Evolutionary conservation across 2,329 filamentous ascomycete genomes (phyloP).

Genomic region (Talaromyces albobiverticillius): DNA sequence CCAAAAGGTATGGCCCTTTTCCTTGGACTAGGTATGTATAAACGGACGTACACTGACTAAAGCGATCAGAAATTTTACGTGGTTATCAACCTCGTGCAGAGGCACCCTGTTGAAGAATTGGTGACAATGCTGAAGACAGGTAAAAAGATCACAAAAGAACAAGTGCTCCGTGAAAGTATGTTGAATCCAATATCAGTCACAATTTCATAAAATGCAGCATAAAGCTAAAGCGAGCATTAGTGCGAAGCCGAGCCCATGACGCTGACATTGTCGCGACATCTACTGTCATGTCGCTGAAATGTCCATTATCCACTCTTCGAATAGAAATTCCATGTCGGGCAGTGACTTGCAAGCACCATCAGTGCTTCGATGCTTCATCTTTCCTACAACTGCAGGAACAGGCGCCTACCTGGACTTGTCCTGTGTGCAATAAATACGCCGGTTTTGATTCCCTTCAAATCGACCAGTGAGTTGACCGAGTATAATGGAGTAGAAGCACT

Average conservation of each 20-base stretch:
- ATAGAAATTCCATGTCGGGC: constrained; percentile 78
- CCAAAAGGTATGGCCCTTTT: constrained; percentile 64
- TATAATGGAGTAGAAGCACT: neutral
- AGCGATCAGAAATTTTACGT: constrained; percentile 65
- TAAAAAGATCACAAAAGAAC: constrained; percentile 73
- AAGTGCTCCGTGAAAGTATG: constrained; percentile 81
- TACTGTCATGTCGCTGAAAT: constrained; percentile 84
- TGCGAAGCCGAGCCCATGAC: constrained; percentile 77
- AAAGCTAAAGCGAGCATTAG: constrained; percentile 48
- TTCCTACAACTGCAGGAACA: constrained; percentile 95
- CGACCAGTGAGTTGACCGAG: constrained; percentile 65
- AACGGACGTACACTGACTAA: neutral
- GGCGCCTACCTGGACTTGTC: constrained; percentile 94
- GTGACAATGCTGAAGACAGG: constrained; percentile 64
- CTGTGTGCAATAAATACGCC: constrained; percentile 81
- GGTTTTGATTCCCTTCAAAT: constrained; percentile 80
- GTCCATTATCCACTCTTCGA: constrained; percentile 82
- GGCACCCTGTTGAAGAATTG: constrained; percentile 68
- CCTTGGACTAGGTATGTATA: constrained; percentile 11
- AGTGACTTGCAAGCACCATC: constrained; percentile 77
- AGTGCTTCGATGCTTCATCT: constrained; percentile 90
- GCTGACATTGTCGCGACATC: constrained; percentile 87
- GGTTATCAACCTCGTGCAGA: constrained; percentile 71
- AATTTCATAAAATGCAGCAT: neutral
- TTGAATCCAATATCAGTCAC: constrained; percentile 16